Conservation (phyloP, 2,329 filamentous ascomycete species). For the Knufia petricola region DNA sequence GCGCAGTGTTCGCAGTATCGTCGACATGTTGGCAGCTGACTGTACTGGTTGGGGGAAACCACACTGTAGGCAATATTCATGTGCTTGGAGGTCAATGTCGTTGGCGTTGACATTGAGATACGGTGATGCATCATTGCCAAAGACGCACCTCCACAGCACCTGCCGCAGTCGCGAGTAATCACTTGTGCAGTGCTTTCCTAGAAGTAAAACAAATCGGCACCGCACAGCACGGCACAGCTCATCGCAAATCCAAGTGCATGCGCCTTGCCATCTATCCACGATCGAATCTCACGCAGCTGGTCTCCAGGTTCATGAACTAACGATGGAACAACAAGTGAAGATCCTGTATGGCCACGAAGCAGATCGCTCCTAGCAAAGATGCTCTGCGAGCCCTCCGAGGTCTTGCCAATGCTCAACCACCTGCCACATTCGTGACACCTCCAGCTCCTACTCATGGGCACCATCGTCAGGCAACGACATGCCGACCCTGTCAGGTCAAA, state of each 20-base stretch:
- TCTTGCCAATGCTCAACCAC: not conserved
- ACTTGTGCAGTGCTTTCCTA: not conserved
- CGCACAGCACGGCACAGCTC: too few relatives aligned
- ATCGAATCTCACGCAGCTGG: not conserved
- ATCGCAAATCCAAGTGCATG: too few relatives aligned
- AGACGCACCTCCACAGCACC: not conserved
- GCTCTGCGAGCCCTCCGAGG: not conserved
- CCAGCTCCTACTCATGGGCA: not conserved
- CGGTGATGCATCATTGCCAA: too few relatives aligned
- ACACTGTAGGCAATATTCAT: not conserved
- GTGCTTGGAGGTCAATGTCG: too few relatives aligned
- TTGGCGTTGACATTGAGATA: too few relatives aligned
- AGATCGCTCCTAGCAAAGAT: slow-evolving; percentile 4
- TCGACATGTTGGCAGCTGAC: slow-evolving; percentile 69
- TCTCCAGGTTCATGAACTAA: not conserved
- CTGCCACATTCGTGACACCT: not conserved
- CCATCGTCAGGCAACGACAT: not conserved
- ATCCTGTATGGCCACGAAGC: slow-evolving; percentile 6
- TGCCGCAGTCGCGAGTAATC: not conserved
- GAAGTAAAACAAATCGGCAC: not conserved
- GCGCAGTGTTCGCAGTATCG: slow-evolving; percentile 70
- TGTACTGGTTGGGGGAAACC: not conserved
- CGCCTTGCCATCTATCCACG: not conserved
- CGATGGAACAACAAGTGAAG: not conserved
- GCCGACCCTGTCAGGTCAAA: not conserved